phyloP scores from a whole-genome alignment of 257 asterid species.

The Jacaranda copaia region DNA sequence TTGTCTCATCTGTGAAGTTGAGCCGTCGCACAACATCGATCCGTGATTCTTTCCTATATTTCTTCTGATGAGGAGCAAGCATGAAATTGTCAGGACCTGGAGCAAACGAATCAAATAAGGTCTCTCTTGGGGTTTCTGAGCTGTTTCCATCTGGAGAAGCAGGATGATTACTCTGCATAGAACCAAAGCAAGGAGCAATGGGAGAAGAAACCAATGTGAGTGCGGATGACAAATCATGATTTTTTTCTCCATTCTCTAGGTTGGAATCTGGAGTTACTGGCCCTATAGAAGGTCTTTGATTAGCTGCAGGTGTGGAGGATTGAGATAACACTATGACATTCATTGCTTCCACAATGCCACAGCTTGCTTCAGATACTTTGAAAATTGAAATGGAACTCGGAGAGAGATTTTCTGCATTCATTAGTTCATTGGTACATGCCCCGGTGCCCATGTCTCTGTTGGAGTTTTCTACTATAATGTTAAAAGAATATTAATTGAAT shows the following conservation, averaged over 20 bases:
- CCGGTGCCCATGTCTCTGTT: conserved; percentile 40
- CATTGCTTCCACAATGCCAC: conserved; percentile 21
- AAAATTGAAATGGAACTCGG: neutral
- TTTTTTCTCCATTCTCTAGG: conserved; percentile 38
- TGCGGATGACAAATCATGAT: conserved; percentile 20
- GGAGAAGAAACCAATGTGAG: conserved; percentile 19
- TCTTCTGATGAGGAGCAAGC: conserved; percentile 54
- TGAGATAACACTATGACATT: neutral
- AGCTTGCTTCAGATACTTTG: conserved; percentile 3
- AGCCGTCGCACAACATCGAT: conserved; percentile 50
- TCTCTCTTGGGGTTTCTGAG: conserved; percentile 43
- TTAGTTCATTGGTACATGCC: conserved; percentile 24
- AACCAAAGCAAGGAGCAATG: neutral
- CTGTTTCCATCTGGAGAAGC: conserved; percentile 26
- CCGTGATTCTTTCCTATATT: conserved; percentile 37
- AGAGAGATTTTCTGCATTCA: neutral
- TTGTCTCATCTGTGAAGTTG: conserved; percentile 25
- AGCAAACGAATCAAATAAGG: conserved; percentile 61
- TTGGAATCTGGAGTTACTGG: conserved; percentile 56
- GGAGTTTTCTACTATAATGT: no score
- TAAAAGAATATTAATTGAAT: no score
- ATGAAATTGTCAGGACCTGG: conserved; percentile 52
- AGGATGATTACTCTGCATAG: conserved; percentile 6
- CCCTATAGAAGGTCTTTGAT: conserved; percentile 28
- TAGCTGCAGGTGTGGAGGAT: no score